Conservation (phyloP, 176 grass and related monocot species). For the Aegilops umbellulata region DNA sequence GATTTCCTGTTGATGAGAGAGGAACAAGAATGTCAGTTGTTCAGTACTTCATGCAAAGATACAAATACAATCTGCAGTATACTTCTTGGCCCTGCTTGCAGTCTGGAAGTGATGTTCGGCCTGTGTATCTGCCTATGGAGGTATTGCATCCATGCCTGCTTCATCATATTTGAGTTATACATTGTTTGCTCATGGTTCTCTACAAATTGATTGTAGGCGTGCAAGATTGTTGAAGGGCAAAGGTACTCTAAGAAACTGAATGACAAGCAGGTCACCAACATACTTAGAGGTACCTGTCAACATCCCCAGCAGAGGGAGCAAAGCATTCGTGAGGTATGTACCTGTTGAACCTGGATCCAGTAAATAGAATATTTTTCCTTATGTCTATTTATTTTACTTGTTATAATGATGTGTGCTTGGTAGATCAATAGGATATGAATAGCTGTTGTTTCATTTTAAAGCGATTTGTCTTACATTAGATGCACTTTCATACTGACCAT, state of each 20-base stretch:
- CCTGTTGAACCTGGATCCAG: too few relatives aligned
- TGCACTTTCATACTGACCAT: too few relatives aligned
- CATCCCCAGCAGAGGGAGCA: constrained; percentile 63
- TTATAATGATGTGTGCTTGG: too few relatives aligned
- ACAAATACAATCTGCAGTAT: constrained; percentile 44
- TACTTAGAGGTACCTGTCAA: too few relatives aligned
- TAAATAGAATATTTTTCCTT: too few relatives aligned
- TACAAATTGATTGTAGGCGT: constrained; percentile 41
- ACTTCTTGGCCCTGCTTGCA: constrained; percentile 65
- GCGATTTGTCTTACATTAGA: too few relatives aligned
- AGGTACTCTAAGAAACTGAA: constrained; percentile 78
- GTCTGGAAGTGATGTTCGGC: constrained; percentile 62
- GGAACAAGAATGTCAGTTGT: constrained; percentile 49
- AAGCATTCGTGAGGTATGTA: constrained; percentile 53
- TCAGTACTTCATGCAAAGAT: constrained; percentile 66
- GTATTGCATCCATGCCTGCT: constrained; percentile 10
- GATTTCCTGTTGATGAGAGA: constrained; percentile 64
- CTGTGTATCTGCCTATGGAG: constrained; percentile 81
- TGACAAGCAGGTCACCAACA: constrained; percentile 71
- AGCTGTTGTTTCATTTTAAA: too few relatives aligned
- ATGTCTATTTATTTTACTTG: too few relatives aligned
- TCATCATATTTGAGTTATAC: not conserved
- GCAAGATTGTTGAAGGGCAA: constrained; percentile 77
- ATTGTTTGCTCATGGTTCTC: not conserved
- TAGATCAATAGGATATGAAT: too few relatives aligned